phyloP scores from a whole-genome alignment of 331 rosid species.

The Rosa hybrid region DNA sequence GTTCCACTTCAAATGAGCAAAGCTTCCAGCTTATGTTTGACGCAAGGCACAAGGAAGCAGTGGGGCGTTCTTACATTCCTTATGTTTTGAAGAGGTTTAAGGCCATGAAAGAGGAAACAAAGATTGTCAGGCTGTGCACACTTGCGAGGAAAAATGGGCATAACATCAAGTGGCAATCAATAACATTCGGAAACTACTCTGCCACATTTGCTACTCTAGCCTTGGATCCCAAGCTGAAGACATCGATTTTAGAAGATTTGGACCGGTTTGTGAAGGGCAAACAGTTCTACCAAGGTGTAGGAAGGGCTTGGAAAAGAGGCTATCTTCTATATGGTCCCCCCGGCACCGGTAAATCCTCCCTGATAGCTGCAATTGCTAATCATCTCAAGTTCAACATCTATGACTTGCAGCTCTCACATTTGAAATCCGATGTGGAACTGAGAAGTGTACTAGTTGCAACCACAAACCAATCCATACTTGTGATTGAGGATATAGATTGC shows the following conservation, averaged over 20 bases:
- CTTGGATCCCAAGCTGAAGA: conserved; percentile 34
- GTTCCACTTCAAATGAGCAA: neutral
- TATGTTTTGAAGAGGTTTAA: conserved; percentile 14
- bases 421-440: conserved; percentile 15
- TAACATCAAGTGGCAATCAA: conserved; percentile 15
- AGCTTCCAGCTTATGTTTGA: conserved; percentile 18
- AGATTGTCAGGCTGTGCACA: conserved; percentile 30
- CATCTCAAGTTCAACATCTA: conserved; percentile 37
- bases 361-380: conserved; percentile 46
- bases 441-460: conserved; percentile 26
- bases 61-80: conserved; percentile 24
- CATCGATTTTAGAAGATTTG: conserved; percentile 37
- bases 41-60: conserved; percentile 20
- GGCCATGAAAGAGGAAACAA: conserved; percentile 24
- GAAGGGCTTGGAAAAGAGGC: conserved; percentile 47
- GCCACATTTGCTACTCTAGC: conserved; percentile 35
- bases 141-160: neutral
- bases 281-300: conserved; percentile 30
- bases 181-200: conserved; percentile 24
- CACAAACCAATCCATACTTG: conserved; percentile 30
- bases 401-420: conserved; percentile 37
- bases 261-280: conserved; percentile 31
- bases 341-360: conserved; percentile 40
- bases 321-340: conserved; percentile 44
- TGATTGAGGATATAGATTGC: conserved; percentile 39